These are phyloP conservation scores for Exophiala alcalophila DNA, from an alignment of 2,329 filamentous ascomycete species.

Conservation along the genomic window DNA sequence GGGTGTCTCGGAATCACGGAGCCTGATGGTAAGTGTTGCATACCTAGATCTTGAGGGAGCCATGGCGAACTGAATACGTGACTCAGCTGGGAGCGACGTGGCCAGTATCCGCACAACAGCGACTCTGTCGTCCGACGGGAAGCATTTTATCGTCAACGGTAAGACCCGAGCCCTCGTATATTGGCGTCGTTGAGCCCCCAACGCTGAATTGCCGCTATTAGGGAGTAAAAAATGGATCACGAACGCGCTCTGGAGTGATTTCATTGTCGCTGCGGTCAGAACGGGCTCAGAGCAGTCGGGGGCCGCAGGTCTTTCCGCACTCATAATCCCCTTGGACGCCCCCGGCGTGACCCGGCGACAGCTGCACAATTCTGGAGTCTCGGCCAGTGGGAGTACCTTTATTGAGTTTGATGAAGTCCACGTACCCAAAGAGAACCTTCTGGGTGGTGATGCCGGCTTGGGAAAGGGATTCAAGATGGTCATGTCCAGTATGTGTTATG, in stretches of 20 bases:
- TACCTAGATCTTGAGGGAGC: no score
- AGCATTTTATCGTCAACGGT: slow-evolving; percentile 38
- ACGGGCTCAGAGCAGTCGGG: no score
- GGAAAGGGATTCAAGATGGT: slow-evolving; percentile 73
- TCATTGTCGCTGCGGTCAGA: background rate
- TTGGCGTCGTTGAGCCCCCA: background rate
- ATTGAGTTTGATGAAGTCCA: slow-evolving; percentile 63
- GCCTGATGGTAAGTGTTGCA: background rate
- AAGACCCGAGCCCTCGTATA: background rate
- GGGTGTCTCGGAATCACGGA: slow-evolving; percentile 1
- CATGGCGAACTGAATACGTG: background rate
- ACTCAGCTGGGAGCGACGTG: background rate
- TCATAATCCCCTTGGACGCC: no score
- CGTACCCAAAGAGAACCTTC: slow-evolving; percentile 62
- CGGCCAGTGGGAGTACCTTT: no score
- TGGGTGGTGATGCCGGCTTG: slow-evolving; percentile 65
- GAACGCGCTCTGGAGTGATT: background rate
- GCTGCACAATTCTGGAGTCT: no score
- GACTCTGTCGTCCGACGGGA: slow-evolving; percentile 10
- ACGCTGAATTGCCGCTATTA: no score
- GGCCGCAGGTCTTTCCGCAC: no score
- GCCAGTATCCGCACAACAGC: background rate
- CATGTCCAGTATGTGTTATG: slow-evolving; percentile 36
- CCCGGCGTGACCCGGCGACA: no score
- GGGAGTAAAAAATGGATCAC: background rate